These are phyloP conservation scores for Buddleja alternifolia DNA, from an alignment of 257 asterid genomes.

Conservation along the genomic window DNA sequence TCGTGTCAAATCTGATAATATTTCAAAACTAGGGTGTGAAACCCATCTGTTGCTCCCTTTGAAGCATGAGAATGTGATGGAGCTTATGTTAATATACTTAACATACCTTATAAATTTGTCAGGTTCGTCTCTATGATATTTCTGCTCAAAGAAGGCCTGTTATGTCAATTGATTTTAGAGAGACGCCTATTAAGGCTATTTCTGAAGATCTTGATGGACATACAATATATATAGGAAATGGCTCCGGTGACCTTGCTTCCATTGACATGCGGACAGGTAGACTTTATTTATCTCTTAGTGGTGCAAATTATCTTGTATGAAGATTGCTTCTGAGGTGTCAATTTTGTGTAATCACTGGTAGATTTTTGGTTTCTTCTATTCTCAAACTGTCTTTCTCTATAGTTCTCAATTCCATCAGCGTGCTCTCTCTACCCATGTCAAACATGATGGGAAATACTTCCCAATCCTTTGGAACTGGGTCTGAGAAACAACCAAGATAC, in stretches of 20 bases:
- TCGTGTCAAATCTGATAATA: not conserved
- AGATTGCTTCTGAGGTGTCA: not conserved
- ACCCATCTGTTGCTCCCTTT: slow-evolving; percentile 7
- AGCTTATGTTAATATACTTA: slow-evolving; percentile 22
- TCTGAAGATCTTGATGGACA: slow-evolving; percentile 80
- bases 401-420: not conserved
- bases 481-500: too few relatives aligned
- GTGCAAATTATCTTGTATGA: not conserved
- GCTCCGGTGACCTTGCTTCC: slow-evolving; percentile 95
- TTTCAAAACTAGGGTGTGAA: not conserved
- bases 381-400: not conserved
- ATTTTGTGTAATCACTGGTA: not conserved
- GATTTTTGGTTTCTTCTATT: not conserved
- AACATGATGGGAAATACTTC: not conserved
- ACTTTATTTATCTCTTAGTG: not conserved
- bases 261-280: slow-evolving; percentile 88
- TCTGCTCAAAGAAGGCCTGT: slow-evolving; percentile 96
- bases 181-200: slow-evolving; percentile 82
- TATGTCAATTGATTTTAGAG: slow-evolving; percentile 79
- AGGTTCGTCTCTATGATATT: slow-evolving; percentile 91
- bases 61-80: slow-evolving; percentile 10
- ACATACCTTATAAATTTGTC: slow-evolving; percentile 27
- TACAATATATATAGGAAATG: slow-evolving; percentile 79
- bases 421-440: not conserved
- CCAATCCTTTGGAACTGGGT: not conserved